A percentile compares a stretch with the other conserved stretches of the same genome.
Evolutionary conservation across 106 monocot species (phyloP).

Genomic region (Alisma plantagoaquatica): DNA sequence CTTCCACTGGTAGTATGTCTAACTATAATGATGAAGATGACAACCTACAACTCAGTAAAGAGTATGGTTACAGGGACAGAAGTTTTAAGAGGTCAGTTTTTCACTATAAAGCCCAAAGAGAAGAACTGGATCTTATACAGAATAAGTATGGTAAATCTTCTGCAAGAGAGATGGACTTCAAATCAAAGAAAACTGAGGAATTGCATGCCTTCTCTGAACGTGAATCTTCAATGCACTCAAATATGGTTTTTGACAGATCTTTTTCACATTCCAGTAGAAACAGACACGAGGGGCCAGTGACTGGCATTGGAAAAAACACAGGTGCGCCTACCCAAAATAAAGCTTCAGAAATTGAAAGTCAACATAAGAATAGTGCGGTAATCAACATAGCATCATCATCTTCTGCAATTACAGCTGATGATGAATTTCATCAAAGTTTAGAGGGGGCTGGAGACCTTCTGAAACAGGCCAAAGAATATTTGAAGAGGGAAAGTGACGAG

Average conservation of each 20-base stretch:
- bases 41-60: constrained; percentile 23
- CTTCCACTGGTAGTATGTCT: constrained; percentile 4
- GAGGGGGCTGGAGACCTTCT: constrained; percentile 44
- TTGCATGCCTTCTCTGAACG: constrained; percentile 25
- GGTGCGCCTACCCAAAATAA: too few species aligned
- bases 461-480: constrained; percentile 53
- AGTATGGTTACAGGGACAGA: constrained; percentile 14
- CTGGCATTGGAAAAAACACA: too few species aligned
- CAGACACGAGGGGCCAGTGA: too few species aligned
- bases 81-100: constrained; percentile 21
- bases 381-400: too few species aligned
- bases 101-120: constrained; percentile 14
- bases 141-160: too few species aligned
- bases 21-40: constrained; percentile 35
- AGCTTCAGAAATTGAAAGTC: too few species aligned
- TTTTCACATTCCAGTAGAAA: too few species aligned
- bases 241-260: too few species aligned
- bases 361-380: too few species aligned
- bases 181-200: constrained; percentile 6
- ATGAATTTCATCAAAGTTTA: constrained; percentile 43
- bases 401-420: constrained; percentile 21
- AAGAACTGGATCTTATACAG: too few species aligned
- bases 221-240: constrained; percentile 25
- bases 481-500: too few species aligned
- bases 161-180: not conserved